A percentile compares a stretch with the other conserved stretches of the same genome.
phyloP scores from a whole-genome alignment of 2,329 filamentous ascomycete genomes.

The Neobulgaria alba region DNA sequence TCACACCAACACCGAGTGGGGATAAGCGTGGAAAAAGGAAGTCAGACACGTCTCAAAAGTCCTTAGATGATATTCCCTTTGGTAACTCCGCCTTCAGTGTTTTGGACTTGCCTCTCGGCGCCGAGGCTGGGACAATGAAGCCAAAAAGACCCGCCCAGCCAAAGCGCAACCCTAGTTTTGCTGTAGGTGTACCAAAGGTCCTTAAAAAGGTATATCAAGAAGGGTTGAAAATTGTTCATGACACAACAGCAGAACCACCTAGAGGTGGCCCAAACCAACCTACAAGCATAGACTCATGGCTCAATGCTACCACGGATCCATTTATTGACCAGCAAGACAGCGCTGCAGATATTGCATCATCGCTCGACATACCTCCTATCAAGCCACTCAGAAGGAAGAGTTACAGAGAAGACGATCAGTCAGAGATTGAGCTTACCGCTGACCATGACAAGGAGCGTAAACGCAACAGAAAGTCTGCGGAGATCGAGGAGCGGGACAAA shows the following conservation, averaged over 20 bases:
- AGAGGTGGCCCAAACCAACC: slow-evolving; percentile 47
- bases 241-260: slow-evolving; percentile 48
- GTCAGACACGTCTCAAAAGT: slow-evolving; percentile 29
- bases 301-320: slow-evolving; percentile 53
- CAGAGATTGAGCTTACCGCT: slow-evolving; percentile 12
- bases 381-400: slow-evolving; percentile 26
- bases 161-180: slow-evolving; percentile 50
- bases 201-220: slow-evolving; percentile 56
- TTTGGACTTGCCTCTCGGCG: slow-evolving; percentile 46
- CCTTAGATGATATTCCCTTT: slow-evolving; percentile 52
- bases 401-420: slow-evolving; percentile 19
- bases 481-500: slow-evolving; percentile 18
- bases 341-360: slow-evolving; percentile 11
- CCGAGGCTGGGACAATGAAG: slow-evolving; percentile 42
- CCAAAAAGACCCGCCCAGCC: slow-evolving; percentile 25
- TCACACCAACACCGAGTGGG: slow-evolving; percentile 18
- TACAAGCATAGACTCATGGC: slow-evolving; percentile 57
- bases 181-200: slow-evolving; percentile 54
- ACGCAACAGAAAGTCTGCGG: slow-evolving; percentile 11
- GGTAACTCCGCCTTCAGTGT: slow-evolving; percentile 60
- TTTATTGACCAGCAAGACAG: slow-evolving; percentile 40
- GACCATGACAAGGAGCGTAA: slow-evolving; percentile 9
- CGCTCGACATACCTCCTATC: slow-evolving; percentile 28
- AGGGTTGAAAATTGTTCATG: slow-evolving; percentile 56
- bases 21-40: slow-evolving; percentile 17